Evolutionary conservation across 805 yeast species (phyloP).

Genomic region (Yarrowia deformans): DNA sequence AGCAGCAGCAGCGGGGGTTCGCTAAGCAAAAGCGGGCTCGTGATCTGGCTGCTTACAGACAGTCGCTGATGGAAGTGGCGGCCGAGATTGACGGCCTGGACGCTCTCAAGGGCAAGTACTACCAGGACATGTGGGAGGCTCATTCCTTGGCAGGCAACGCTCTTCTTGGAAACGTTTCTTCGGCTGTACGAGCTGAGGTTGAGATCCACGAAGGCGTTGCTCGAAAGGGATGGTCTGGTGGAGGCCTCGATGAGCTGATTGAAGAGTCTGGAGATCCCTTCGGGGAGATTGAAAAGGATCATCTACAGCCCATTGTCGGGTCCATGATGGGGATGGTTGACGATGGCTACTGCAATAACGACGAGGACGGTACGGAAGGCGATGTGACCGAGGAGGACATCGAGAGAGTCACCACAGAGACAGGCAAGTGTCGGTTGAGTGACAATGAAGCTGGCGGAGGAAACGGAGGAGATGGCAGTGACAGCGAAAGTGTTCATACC

Average conservation of each 20-base stretch:
- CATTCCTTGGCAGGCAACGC: constrained; percentile 67
- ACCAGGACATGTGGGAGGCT: constrained; percentile 65
- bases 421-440: constrained; percentile 18
- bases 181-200: constrained; percentile 77
- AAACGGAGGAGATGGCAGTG: constrained; percentile 4
- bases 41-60: constrained; percentile 71
- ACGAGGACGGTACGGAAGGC: not conserved
- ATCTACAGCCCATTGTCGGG: constrained; percentile 34
- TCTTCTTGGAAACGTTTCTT: constrained; percentile 63
- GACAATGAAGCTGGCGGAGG: not conserved
- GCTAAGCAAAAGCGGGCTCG: constrained; percentile 65
- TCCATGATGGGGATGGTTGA: constrained; percentile 25
- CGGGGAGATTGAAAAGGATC: constrained; percentile 48
- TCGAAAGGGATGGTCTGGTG: constrained; percentile 85
- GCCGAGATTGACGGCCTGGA: constrained; percentile 81
- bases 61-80: constrained; percentile 70
- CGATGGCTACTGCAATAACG: not conserved
- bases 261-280: constrained; percentile 73
- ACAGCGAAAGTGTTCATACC: constrained; percentile 34
- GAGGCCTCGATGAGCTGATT: constrained; percentile 77
- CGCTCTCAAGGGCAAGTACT: constrained; percentile 74
- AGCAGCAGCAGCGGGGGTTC: constrained; percentile 64
- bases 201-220: constrained; percentile 84
- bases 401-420: constrained; percentile 21
- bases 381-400: constrained; percentile 31